These are phyloP conservation scores for Flaveria sonorensis DNA, from an alignment of 129 eudicot species.

Conservation along the genomic window DNA sequence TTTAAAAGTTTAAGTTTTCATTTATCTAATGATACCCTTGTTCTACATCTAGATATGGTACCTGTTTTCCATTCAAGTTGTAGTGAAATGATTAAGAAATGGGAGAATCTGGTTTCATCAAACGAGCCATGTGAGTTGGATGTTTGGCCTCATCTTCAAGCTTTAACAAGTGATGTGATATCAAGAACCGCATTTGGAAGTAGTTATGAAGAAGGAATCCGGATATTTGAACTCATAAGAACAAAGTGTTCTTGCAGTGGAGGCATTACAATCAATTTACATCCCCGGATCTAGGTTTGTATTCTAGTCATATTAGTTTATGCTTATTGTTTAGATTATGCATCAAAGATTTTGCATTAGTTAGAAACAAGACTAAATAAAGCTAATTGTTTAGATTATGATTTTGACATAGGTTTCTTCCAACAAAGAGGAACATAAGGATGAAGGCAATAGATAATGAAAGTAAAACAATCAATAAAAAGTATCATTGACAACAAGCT, in stretches of 20 bases:
- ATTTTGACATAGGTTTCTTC: slow-evolving; percentile 34
- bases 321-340: too few relatives aligned
- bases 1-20: not conserved
- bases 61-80: slow-evolving; percentile 37
- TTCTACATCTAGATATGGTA: slow-evolving; percentile 28
- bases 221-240: slow-evolving; percentile 37
- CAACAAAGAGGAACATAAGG: slow-evolving; percentile 46
- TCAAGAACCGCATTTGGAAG: slow-evolving; percentile 41
- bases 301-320: not conserved
- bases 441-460: slow-evolving; percentile 41
- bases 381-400: not conserved
- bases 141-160: slow-evolving; percentile 42
- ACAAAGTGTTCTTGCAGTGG: slow-evolving; percentile 28
- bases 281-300: slow-evolving; percentile 35
- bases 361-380: not conserved
- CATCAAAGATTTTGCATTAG: not conserved
- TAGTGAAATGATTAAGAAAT: slow-evolving; percentile 24
- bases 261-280: slow-evolving; percentile 30
- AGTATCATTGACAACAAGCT: slow-evolving; percentile 31
- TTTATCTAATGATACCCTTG: not conserved
- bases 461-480: slow-evolving; percentile 18
- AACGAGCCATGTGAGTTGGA: slow-evolving; percentile 35
- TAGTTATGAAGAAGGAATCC: slow-evolving; percentile 36
- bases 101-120: slow-evolving; percentile 30
- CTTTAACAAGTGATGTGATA: slow-evolving; percentile 34